Base-by-base conservation (phyloP, 1,139 yeast genomes). In the Hemisphaericaspora xylofermentans region DNA sequence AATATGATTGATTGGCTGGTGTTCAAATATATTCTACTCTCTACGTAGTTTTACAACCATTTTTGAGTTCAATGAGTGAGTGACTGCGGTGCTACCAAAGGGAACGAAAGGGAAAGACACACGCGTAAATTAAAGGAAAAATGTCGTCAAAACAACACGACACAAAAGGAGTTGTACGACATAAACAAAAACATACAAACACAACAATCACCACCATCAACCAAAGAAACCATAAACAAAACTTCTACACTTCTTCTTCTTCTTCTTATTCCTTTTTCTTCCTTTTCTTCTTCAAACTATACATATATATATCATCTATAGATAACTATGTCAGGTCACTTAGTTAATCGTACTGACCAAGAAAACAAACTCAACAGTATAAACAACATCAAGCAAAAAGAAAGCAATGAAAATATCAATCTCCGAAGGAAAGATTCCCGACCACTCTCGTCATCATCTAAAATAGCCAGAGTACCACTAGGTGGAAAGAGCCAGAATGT, bases 401-500 rank as follows among this genome's bases (percentile, higher is more conserved):
- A 29, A 27, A 35, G 28, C 29, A 38, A 42, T 33, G 44, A 44
- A 15, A 40, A 42, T 17, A 15, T 21, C 16, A 27, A 17, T 13
- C 25, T 34, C 30, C 34, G 34, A 32, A 39, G 21, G 21, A 42
- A 38, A 27, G 34, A 25, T 15, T 38, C 16, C 34, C 29, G 34
- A 15, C 14, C 34, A n/a, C 6, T 19, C 8, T 29, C 16, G 12
- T 29, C 13, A 10, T 25, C 39, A 8, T 26, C 29, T 13, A 36
- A 26, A 24, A 13, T 32, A 17, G 34, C 52, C 32, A 57, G 80
- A 48, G 61, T 74, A 1, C 80, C 81, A 0, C 63, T 76, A 43
- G 78, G 78, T 3, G 79, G 79, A 2, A 76, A 76, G 49, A 74
- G 71, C 51, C 68, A 61, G 41, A 75, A 75, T 51, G 50, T 51